These are phyloP conservation scores for Helianthus tuberosus DNA, from an alignment of 129 eudicot genomes.

Conservation along the genomic window DNA sequence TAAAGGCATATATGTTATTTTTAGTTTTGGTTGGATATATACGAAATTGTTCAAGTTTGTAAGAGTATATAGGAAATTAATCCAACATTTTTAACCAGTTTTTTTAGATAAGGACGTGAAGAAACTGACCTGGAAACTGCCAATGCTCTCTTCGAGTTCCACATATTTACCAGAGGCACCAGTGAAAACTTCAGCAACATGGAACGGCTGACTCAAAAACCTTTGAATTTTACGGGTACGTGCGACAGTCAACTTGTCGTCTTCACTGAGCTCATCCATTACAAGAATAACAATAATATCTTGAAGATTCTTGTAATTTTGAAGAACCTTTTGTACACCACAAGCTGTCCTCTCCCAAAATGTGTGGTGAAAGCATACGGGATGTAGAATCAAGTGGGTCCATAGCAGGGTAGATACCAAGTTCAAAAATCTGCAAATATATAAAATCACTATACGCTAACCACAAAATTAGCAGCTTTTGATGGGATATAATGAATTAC, in stretches of 20 bases:
- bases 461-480: neutral
- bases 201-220: too few relatives aligned
- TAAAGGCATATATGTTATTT: too few relatives aligned
- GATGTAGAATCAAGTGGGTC: constrained; percentile 93
- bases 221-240: constrained; percentile 97
- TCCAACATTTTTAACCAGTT: too few relatives aligned
- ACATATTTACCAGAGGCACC: too few relatives aligned
- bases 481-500: constrained; percentile 21
- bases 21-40: too few relatives aligned
- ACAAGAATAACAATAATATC: constrained; percentile 97
- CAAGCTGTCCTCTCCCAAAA: constrained; percentile 97
- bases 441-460: neutral
- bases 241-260: constrained; percentile 88
- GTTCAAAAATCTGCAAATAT: constrained; percentile 70
- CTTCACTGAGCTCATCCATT: constrained; percentile 95
- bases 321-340: constrained; percentile 96
- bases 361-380: constrained; percentile 91
- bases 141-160: too few relatives aligned
- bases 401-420: constrained; percentile 96
- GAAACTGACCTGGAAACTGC: too few relatives aligned
- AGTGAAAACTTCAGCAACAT: too few relatives aligned
- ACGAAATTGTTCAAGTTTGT: too few relatives aligned
- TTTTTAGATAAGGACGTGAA: too few relatives aligned
- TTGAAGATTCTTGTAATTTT: constrained; percentile 95
- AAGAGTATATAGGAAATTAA: too few relatives aligned